Conservation (phyloP, 805 yeast genomes). For the Diddensiella transvaalensis region DNA sequence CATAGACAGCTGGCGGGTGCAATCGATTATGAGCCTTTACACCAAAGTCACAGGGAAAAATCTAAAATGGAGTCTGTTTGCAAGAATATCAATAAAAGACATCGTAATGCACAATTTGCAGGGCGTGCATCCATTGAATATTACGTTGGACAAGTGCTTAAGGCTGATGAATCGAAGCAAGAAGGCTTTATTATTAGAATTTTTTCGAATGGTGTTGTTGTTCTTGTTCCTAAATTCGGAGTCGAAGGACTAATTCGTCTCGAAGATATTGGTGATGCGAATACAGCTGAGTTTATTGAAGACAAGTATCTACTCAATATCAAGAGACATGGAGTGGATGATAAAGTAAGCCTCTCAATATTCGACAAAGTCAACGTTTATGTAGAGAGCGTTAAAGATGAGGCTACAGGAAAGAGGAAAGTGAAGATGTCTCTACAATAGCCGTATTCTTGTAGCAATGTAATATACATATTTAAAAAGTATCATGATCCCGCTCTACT, state of each 20-base stretch:
- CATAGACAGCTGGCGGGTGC: conserved; percentile 99
- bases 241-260: conserved; percentile 88
- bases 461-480: background rate
- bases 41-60: conserved; percentile 81
- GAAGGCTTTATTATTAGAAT: conserved; percentile 91
- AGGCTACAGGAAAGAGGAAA: conserved; percentile 85
- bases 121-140: conserved; percentile 98
- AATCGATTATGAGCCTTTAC: conserved; percentile 84
- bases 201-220: conserved; percentile 91
- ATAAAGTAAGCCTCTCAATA: conserved; percentile 46
- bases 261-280: conserved; percentile 66
- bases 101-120: conserved; percentile 97
- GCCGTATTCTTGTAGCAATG: background rate
- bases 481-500: conserved; percentile 27
- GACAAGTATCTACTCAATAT: conserved; percentile 68
- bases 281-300: conserved; percentile 64
- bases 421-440: conserved; percentile 55
- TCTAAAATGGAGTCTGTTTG: conserved; percentile 84
- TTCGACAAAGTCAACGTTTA: conserved; percentile 85
- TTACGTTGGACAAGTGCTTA: conserved; percentile 97
- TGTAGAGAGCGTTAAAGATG: conserved; percentile 79
- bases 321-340: conserved; percentile 40
- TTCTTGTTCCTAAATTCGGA: conserved; percentile 92
- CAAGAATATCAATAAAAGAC: conserved; percentile 86
- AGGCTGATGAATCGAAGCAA: conserved; percentile 70